Evolutionary conservation across 257 asterid species (phyloP), one percentile per base, ranked within the genome.

Genomic region (Lycium barbarum): DNA sequence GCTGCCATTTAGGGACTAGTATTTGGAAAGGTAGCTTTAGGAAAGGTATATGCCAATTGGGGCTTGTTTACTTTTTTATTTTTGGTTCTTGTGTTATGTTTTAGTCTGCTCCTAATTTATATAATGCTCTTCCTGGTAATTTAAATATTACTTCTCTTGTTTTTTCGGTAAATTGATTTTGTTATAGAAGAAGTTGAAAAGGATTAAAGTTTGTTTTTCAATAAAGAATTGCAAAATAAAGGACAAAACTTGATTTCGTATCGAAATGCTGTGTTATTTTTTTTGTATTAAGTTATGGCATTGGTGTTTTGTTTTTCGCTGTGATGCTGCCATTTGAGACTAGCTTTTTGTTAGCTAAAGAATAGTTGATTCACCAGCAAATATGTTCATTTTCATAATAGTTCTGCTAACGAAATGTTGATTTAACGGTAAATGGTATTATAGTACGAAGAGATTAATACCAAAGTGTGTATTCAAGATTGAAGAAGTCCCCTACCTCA

Each of bases 271-370:
- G 11, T 35, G 10, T 45, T 9, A 7, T n/a, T 18, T 72, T 72
- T 45, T n/a, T n/a, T n/a, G n/a, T n/a, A n/a, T n/a, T n/a, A n/a
- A n/a, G n/a, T n/a, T n/a, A n/a, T n/a, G n/a, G n/a, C n/a, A n/a
- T n/a, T n/a, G n/a, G n/a, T n/a, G n/a, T n/a, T n/a, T n/a, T n/a
- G n/a, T n/a, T n/a, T n/a, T n/a, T n/a, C n/a, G 35, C n/a, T 72
- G 79, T 43, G 9, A 49, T 74, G 61, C 58, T 74, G 13, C 62
- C 81, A 74, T n/a, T 74, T 49, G 40, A n/a, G n/a, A 74, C 7
- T 6, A 11, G 7, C 2, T 5, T 5, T 2, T 3, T 2, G 45
- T 40, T 40, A 3, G 5, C 45, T 40, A 2, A 40, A 0, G 45
- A 38, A 66, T 33, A 6, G 0, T 38, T 68, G 78, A 6, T 36